Evolutionary conservation across 106 monocot species (phyloP).

Genomic region (Dioscorea zingiberensis): DNA sequence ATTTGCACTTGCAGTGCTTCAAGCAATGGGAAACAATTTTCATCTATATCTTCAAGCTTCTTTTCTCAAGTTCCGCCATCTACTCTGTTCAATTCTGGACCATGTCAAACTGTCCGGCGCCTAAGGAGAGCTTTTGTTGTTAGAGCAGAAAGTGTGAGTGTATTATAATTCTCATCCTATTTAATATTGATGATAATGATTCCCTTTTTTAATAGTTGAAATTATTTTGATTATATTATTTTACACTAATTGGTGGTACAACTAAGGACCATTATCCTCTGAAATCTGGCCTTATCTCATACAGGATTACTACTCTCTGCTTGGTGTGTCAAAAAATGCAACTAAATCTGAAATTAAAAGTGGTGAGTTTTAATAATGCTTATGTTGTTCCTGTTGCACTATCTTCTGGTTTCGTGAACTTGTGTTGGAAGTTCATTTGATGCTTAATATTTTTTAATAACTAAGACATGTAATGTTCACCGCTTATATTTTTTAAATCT

Average conservation of each 20-base stretch:
- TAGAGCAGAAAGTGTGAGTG: slow-evolving; percentile 75
- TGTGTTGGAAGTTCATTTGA: background rate
- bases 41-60: slow-evolving; percentile 27
- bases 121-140: slow-evolving; percentile 57
- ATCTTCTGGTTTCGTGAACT: too few species aligned
- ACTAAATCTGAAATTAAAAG: slow-evolving; percentile 98
- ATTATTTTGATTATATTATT: background rate
- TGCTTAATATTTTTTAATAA: background rate
- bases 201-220: background rate
- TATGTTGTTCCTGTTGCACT: too few species aligned
- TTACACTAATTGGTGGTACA: background rate
- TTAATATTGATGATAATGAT: background rate
- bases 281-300: slow-evolving; percentile 1
- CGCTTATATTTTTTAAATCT: background rate
- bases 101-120: slow-evolving; percentile 20
- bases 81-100: slow-evolving; percentile 28
- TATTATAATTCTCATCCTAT: background rate
- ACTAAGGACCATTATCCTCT: background rate
- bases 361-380: slow-evolving; percentile 31
- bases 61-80: slow-evolving; percentile 19
- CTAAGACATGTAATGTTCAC: background rate
- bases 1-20: slow-evolving; percentile 26
- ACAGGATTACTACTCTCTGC: slow-evolving; percentile 93
- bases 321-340: slow-evolving; percentile 94
- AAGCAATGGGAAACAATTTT: slow-evolving; percentile 30